Base-by-base conservation (phyloP, 2,329 filamentous ascomycete species). In the Escovopsis sp. region DNA sequence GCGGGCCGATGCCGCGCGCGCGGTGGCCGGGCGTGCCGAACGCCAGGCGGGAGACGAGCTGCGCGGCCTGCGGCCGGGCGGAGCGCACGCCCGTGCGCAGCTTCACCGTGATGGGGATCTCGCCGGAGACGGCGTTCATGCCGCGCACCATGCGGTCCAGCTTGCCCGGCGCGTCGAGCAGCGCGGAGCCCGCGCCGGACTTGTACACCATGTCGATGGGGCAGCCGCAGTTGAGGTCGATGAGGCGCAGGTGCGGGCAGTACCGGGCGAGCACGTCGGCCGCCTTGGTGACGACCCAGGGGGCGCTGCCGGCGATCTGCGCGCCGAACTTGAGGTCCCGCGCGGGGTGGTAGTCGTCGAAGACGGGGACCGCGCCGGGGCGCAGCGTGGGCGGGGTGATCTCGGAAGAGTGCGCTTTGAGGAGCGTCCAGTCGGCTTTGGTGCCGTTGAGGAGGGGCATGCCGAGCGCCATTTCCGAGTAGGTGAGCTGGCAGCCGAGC, bases 401-500 rank as follows among this genome's bases (percentile, higher is more conserved):
- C 57, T 98, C 90, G 6, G 78, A 81, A 53, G 86, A 76, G 52
- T 98, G 90, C 3, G 84, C 84, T 57, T 90, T 92, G 68, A 96
- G 74, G 37, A 98, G 65, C 15, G 90, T 86, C 90, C 90, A 98
- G 61, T 98, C 90, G 2, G 78, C 70, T 58, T 88, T 92, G 43
- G 81, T 74, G 26, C 90, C 90, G 56, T 94, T 86, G 5, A 98
- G 69, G 29, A 98, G 61, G 9, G 88, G 87, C 56, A 93, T 63
- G 19, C 84, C 78, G 71, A 98, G 82, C 4, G 88, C 90, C 90
- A 98, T 98, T 58, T 98, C 90, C 0, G 88, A 96, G 63, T 94
- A 98, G 0, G 90, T 98, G 33, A 93, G 68, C 52, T 94, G 81
- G 19, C 86, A 87, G 26, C 90, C 90, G 17, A 96, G 70, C 37